Conservation (phyloP, 139 green algal genomes). For the Picochlorum sp. region DNA sequence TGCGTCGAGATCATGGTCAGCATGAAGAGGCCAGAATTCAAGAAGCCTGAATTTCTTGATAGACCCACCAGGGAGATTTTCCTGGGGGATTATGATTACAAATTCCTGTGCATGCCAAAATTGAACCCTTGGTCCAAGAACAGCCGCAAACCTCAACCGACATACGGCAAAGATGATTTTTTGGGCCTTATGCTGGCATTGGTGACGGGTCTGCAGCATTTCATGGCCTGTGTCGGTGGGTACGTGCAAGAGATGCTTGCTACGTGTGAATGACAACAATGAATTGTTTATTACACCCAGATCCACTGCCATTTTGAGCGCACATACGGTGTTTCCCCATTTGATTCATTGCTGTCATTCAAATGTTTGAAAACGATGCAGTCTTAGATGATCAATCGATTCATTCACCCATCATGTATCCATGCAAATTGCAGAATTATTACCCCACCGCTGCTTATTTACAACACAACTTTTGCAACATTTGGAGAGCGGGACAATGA, state of each 20-base stretch:
- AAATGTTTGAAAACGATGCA: no score
- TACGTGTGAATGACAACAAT: no score
- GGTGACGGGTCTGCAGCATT: conserved; percentile 67
- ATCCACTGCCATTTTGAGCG: no score
- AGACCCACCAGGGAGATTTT: conserved; percentile 8
- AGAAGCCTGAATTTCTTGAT: background rate
- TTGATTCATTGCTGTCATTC: no score
- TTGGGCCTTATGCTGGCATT: conserved; percentile 39
- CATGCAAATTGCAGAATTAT: conserved; percentile 29
- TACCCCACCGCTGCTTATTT: conserved; percentile 41
- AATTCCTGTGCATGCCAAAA: conserved; percentile 25
- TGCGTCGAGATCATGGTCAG: background rate
- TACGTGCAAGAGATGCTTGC: background rate
- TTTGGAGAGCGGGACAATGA: conserved; percentile 6
- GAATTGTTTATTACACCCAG: no score
- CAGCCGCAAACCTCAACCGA: conserved; percentile 12
- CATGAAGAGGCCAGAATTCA: conserved; percentile 4
- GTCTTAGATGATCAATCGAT: no score
- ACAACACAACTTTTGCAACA: conserved; percentile 11
- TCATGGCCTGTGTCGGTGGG: conserved; percentile 55
- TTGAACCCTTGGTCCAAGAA: conserved; percentile 9
- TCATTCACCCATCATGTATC: no score
- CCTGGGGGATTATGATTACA: conserved; percentile 24
- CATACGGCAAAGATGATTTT: conserved; percentile 26
- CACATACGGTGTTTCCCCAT: no score